These are phyloP conservation scores for Tolypocladium nubicola DNA, from an alignment of 2,329 filamentous ascomycete species.

Conservation along the genomic window DNA sequence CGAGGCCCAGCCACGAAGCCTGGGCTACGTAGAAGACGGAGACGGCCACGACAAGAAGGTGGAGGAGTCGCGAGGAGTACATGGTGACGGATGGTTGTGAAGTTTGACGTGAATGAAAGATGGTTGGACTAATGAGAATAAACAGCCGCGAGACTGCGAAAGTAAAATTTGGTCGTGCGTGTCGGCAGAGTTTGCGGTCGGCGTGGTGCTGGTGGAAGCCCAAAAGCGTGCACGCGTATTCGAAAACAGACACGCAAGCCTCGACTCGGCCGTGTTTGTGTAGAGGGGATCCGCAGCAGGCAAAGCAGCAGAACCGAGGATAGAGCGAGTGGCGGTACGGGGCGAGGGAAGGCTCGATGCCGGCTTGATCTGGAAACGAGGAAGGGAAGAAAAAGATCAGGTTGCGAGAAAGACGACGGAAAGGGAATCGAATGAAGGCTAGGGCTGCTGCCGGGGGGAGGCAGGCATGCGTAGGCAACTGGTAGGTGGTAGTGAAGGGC, in stretches of 20 bases:
- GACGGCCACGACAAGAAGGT: conserved; percentile 38
- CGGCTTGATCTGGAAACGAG: background rate
- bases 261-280: background rate
- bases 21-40: conserved; percentile 35
- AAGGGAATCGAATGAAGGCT: conserved; percentile 3
- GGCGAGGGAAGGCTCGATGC: conserved; percentile 4
- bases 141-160: background rate
- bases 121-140: background rate
- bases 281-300: background rate
- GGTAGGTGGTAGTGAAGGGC: background rate
- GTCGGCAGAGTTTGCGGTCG: background rate
- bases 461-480: background rate
- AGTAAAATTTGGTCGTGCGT: background rate
- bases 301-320: background rate
- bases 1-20: conserved; percentile 22
- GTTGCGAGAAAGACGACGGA: background rate
- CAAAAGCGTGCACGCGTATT: background rate
- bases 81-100: conserved; percentile 22
- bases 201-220: background rate
- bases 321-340: background rate
- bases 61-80: conserved; percentile 34
- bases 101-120: background rate
- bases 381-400: background rate
- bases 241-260: background rate
- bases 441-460: background rate